Conservation (phyloP, 306 rosid species). For the Vigna unguiculata region DNA sequence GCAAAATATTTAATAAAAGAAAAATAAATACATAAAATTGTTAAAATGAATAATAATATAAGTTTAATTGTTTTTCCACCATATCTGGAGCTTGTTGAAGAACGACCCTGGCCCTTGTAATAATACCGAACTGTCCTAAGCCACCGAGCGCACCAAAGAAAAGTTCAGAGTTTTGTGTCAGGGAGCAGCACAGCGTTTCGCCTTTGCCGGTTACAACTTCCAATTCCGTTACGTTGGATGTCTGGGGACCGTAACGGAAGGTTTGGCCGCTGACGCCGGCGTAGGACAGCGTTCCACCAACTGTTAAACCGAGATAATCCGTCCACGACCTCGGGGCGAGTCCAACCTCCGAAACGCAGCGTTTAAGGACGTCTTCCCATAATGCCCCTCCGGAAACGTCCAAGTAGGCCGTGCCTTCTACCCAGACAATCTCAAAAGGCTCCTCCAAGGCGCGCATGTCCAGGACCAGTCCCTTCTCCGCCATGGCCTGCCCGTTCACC, state of each 20-base stretch:
- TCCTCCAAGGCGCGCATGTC: conserved; percentile 11
- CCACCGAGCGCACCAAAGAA: conserved; percentile 18
- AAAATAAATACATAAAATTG: too few relatives aligned
- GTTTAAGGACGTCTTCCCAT: conserved; percentile 28
- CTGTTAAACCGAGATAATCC: conserved; percentile 18
- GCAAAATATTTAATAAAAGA: too few relatives aligned
- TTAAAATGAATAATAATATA: not conserved
- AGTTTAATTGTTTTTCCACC: not conserved
- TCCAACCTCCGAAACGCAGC: conserved; percentile 2
- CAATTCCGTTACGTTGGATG: conserved; percentile 32
- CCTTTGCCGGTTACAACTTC: conserved; percentile 18
- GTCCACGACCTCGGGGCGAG: conserved; percentile 29
- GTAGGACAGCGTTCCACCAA: not conserved
- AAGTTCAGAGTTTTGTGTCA: conserved; percentile 3
- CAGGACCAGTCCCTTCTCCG: conserved; percentile 13
- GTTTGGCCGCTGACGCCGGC: conserved; percentile 9
- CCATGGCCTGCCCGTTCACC: conserved; percentile 23
- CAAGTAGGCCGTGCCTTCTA: not conserved
- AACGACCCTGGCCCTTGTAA: not conserved
- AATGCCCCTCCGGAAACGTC: conserved; percentile 34
- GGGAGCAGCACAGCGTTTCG: conserved; percentile 13
- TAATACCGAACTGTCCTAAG: conserved; percentile 26
- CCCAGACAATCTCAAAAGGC: not conserved
- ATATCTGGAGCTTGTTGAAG: conserved; percentile 20
- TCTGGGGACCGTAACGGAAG: conserved; percentile 30